Conservation (phyloP, 345 rosid genomes). For the Erodium maritimum region DNA sequence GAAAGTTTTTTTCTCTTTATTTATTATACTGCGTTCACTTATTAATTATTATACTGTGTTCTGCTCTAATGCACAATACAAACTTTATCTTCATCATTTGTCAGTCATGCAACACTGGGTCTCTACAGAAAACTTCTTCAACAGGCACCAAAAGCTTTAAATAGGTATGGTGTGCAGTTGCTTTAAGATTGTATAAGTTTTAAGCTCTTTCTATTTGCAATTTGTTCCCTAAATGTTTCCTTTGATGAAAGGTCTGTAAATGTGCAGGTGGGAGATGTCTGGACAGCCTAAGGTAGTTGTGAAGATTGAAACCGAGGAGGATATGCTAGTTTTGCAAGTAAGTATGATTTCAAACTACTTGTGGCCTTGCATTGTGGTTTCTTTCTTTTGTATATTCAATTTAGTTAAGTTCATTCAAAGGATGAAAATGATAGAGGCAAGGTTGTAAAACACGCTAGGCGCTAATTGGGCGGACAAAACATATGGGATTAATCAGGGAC, state of each 20-base stretch:
- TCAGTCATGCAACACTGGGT: constrained; percentile 95
- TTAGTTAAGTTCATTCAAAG: too few species aligned
- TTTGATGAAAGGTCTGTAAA: constrained; percentile 5
- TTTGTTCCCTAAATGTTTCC: not conserved
- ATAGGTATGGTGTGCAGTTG: constrained; percentile 32
- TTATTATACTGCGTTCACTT: not conserved
- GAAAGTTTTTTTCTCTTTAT: not conserved
- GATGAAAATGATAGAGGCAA: too few species aligned
- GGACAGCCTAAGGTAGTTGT: constrained; percentile 96
- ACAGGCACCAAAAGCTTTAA: constrained; percentile 76
- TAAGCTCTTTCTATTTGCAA: not conserved
- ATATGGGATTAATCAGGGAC: too few species aligned
- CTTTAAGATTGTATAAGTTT: not conserved
- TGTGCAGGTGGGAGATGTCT: constrained; percentile 84
- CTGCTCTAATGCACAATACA: not conserved
- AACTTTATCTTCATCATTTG: constrained; percentile 8
- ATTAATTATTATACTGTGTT: not conserved
- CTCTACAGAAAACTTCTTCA: constrained; percentile 66
- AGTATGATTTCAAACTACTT: constrained; percentile 20
- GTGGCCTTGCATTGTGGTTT: constrained; percentile 1
- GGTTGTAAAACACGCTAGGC: too few species aligned
- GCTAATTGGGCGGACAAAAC: too few species aligned
- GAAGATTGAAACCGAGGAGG: constrained; percentile 83
- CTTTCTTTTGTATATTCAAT: not conserved
- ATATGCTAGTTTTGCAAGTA: constrained; percentile 83